Conservation (phyloP, 495 filamentous ascomycete genomes). For the Neurospora sublineolata region DNA sequence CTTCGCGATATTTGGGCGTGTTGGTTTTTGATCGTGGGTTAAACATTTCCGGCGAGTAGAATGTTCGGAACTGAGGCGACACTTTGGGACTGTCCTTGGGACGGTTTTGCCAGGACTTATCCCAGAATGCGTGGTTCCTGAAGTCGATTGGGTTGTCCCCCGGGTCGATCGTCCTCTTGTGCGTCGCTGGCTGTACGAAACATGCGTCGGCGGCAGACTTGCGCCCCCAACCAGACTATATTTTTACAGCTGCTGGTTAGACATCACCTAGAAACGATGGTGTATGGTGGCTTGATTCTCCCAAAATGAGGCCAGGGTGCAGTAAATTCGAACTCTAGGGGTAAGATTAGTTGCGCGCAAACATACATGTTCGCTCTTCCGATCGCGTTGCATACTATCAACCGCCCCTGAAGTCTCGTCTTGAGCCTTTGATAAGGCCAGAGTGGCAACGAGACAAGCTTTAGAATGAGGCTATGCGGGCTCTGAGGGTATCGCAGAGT, state of each 20-base stretch:
- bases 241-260: background rate
- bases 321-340: background rate
- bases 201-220: conserved; percentile 9
- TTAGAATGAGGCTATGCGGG: background rate
- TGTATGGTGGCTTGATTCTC: background rate
- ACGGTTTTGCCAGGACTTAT: background rate
- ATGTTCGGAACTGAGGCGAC: background rate
- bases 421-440: background rate
- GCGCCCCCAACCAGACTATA: conserved; percentile 13
- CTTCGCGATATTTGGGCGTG: background rate
- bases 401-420: background rate
- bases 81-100: background rate
- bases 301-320: background rate
- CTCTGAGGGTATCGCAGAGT: background rate
- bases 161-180: conserved; percentile 10
- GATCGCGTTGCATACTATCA: conserved; percentile 1
- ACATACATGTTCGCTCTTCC: conserved; percentile 10
- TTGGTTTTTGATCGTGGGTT: background rate
- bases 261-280: background rate
- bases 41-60: background rate
- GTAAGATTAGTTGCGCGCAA: background rate
- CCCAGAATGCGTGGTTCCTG: background rate
- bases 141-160: background rate
- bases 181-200: conserved; percentile 13
- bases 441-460: background rate